Evolutionary conservation across 306 rosid species (phyloP).

Genomic region (Lupinus albus): DNA sequence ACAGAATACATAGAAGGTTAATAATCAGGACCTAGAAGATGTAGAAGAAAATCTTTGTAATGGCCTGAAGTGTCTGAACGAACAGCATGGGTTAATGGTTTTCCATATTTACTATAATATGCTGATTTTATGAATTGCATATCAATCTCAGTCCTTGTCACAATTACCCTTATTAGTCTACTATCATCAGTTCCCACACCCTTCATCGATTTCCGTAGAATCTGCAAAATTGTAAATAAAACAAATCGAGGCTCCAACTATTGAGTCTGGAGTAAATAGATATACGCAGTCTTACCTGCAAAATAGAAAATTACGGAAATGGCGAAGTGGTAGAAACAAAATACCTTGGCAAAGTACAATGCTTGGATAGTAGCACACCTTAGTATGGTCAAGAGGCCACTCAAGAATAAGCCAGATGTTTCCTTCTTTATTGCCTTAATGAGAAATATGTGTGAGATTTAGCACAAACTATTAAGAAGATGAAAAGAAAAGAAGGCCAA

Average conservation of each 20-base stretch:
- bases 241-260: no score
- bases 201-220: slow-evolving; percentile 68
- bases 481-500: not conserved
- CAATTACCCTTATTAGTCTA: slow-evolving; percentile 59
- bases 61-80: slow-evolving; percentile 77
- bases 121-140: slow-evolving; percentile 67
- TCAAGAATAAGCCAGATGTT: slow-evolving; percentile 60
- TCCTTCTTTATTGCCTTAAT: slow-evolving; percentile 61
- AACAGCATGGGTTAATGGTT: slow-evolving; percentile 64
- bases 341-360: slow-evolving; percentile 73
- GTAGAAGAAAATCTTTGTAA: slow-evolving; percentile 65
- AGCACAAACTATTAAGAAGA: not conserved
- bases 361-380: slow-evolving; percentile 62
- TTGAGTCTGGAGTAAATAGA: no score
- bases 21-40: slow-evolving; percentile 60
- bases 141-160: slow-evolving; percentile 75
- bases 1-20: slow-evolving; percentile 13
- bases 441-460: not conserved
- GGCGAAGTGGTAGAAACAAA: not conserved
- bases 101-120: slow-evolving; percentile 54
- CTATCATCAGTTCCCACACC: slow-evolving; percentile 78
- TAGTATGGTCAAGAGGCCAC: slow-evolving; percentile 62
- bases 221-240: no score
- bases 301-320: not conserved
- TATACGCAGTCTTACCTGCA: no score